Conservation (phyloP, 75 land plant species). For the Cryptomeria japonica region DNA sequence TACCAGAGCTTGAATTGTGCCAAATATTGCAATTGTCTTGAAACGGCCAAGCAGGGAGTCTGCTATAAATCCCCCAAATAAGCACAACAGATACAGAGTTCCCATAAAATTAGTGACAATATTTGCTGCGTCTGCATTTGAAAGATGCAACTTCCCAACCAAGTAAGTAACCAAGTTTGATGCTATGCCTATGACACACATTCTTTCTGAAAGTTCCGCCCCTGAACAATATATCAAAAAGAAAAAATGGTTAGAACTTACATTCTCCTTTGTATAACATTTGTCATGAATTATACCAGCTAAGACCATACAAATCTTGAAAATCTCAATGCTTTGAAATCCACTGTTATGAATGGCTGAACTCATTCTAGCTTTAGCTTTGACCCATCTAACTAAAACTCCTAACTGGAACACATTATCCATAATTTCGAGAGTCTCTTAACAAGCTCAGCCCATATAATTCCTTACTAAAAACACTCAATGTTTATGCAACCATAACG, state of each 20-base stretch:
- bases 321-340: too few species aligned
- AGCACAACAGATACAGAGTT: constrained; percentile 57
- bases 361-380: background rate
- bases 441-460: background rate
- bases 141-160: constrained; percentile 49
- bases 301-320: background rate
- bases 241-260: background rate
- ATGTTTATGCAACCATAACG: background rate
- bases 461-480: background rate
- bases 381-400: background rate
- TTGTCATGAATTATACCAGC: background rate
- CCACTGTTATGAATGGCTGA: background rate
- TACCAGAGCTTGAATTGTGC: constrained; percentile 65
- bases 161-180: constrained; percentile 70
- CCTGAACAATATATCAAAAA: constrained; percentile 26
- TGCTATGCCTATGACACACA: constrained; percentile 60
- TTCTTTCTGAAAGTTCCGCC: constrained; percentile 52
- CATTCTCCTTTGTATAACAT: background rate
- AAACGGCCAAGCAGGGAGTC: constrained; percentile 78
- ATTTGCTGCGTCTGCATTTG: constrained; percentile 61
- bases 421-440: too few species aligned
- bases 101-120: constrained; percentile 81
- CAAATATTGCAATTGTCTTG: constrained; percentile 56
- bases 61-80: constrained; percentile 73
- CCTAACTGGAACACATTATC: too few species aligned